Evolutionary conservation across 1,139 yeast genomes (phyloP).

Genomic region (Kazachstania sp.): DNA sequence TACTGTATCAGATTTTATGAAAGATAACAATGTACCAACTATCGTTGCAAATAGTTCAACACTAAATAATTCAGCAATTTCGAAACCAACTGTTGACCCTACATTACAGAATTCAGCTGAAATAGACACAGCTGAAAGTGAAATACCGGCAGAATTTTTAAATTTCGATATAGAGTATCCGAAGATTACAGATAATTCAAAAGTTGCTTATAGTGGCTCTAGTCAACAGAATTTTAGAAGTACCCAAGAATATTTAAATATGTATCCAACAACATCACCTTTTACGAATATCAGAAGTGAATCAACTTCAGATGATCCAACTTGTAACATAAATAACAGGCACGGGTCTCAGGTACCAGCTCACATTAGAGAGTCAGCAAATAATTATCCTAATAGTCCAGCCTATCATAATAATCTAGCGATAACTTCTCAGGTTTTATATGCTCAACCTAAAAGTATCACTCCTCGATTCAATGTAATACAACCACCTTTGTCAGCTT

Average conservation of each 20-base stretch:
- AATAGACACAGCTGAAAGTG: constrained; percentile 33
- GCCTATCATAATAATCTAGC: background rate
- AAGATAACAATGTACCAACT: too few relatives aligned
- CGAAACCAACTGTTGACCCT: background rate
- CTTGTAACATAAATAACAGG: too few relatives aligned
- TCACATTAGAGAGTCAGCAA: background rate
- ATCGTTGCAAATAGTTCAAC: too few relatives aligned
- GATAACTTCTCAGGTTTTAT: background rate
- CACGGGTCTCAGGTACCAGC: too few relatives aligned
- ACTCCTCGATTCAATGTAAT: background rate
- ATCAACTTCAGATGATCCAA: background rate
- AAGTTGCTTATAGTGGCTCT: background rate
- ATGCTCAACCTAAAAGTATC: background rate
- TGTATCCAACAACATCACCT: background rate
- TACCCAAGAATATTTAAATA: background rate
- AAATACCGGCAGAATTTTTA: constrained; percentile 63
- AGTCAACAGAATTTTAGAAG: background rate
- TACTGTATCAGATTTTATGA: too few relatives aligned
- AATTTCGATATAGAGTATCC: constrained; percentile 32
- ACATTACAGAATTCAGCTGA: background rate
- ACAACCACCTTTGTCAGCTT: constrained; percentile 1
- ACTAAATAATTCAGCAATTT: background rate
- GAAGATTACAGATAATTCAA: background rate
- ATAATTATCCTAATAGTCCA: background rate
- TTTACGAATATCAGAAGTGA: background rate